These are phyloP conservation scores for Stagonosporopsis rhizophila DNA, from an alignment of 2,329 filamentous ascomycete species.

Conservation along the genomic window DNA sequence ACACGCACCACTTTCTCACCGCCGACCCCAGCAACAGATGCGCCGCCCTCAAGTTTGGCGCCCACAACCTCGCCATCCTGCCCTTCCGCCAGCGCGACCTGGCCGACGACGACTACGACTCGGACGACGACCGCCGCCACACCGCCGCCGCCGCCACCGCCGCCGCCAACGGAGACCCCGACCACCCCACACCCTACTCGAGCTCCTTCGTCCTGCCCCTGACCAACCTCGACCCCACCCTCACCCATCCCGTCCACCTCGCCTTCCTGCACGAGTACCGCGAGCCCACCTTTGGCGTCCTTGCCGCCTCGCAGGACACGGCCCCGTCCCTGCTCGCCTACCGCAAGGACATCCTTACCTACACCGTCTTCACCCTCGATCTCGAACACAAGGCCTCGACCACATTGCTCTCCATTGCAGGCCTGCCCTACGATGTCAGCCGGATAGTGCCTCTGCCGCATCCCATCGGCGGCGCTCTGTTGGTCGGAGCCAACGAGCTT, in stretches of 20 bases:
- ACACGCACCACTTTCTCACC: conserved; percentile 80
- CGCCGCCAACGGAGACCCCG: conserved; percentile 44
- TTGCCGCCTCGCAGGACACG: conserved; percentile 77
- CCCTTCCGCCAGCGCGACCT: conserved; percentile 89
- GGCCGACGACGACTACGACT: conserved; percentile 90
- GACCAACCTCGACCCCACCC: conserved; percentile 82
- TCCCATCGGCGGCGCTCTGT: conserved; percentile 85
- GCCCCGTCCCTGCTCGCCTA: conserved; percentile 77
- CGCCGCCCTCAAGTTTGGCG: conserved; percentile 90
- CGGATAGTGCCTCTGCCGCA: conserved; percentile 81
- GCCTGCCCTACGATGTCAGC: conserved; percentile 86
- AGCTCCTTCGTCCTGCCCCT: conserved; percentile 93
- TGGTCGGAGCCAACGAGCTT: conserved; percentile 87
- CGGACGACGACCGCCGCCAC: conserved; percentile 67
- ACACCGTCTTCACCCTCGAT: conserved; percentile 94
- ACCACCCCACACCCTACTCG: conserved; percentile 73
- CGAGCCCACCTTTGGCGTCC: conserved; percentile 94
- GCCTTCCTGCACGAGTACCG: conserved; percentile 96
- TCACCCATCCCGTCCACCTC: conserved; percentile 89
- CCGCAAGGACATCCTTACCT: conserved; percentile 83
- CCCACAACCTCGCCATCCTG: conserved; percentile 87
- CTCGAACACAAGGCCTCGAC: conserved; percentile 93
- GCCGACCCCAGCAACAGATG: conserved; percentile 93
- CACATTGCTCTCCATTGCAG: conserved; percentile 83
- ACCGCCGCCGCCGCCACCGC: conserved; percentile 40